Evolutionary conservation across 495 filamentous ascomycete genomes (phyloP).

Genomic region (Antarctomyces pellizariae): DNA sequence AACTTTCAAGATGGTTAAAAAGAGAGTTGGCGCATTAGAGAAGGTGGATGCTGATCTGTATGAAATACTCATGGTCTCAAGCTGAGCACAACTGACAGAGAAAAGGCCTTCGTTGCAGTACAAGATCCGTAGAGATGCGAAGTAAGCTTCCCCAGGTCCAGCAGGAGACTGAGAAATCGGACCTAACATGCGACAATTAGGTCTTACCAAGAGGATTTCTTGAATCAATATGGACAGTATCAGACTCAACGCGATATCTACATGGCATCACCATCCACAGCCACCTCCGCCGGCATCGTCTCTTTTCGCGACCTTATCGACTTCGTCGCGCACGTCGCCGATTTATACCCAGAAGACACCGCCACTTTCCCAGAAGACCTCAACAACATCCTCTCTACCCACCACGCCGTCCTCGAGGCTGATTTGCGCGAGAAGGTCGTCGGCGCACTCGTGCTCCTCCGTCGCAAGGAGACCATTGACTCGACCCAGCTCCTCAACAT

Average conservation of each 20-base stretch:
- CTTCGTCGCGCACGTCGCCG: conserved; percentile 75
- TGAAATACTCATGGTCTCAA: conserved; percentile 10
- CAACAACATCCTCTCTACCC: conserved; percentile 49
- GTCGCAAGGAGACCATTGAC: conserved; percentile 80
- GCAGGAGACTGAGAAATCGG: conserved; percentile 1
- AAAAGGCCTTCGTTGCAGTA: conserved; percentile 60
- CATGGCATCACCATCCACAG: conserved; percentile 52
- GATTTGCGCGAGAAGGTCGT: conserved; percentile 89
- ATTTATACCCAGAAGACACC: conserved; percentile 70
- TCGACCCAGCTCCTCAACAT: conserved; percentile 62
- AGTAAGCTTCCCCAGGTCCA: conserved; percentile 22
- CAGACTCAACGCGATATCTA: conserved; percentile 78
- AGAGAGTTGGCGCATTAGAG: conserved; percentile 74
- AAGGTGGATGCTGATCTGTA: conserved; percentile 83
- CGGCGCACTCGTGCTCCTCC: conserved; percentile 63
- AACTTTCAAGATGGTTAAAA: conserved; percentile 39
- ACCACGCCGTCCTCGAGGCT: conserved; percentile 56
- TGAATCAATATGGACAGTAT: conserved; percentile 80
- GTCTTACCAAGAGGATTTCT: conserved; percentile 70
- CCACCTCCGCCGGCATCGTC: conserved; percentile 49
- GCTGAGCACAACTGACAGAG: conserved; percentile 12
- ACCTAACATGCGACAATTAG: conserved; percentile 13
- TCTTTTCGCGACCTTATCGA: conserved; percentile 71
- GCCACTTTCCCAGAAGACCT: conserved; percentile 59
- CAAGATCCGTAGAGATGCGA: conserved; percentile 67